phyloP scores from a whole-genome alignment of 768 basidiomycete species.

The Suillus paluster region DNA sequence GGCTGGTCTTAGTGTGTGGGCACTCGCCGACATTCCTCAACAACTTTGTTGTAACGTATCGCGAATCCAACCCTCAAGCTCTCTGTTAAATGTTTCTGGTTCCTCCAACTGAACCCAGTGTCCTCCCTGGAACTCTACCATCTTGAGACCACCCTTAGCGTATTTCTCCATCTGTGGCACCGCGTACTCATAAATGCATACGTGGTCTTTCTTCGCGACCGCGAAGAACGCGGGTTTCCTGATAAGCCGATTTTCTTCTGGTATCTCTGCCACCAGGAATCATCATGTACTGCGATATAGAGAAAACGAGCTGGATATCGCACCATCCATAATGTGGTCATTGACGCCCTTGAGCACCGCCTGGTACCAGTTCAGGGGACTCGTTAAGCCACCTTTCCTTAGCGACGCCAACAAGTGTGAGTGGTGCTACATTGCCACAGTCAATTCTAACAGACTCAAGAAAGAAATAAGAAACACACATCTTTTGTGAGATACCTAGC shows the following conservation, averaged over 20 bases:
- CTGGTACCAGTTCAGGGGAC: conserved; percentile 44
- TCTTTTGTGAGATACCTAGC: conserved; percentile 40
- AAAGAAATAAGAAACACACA: conserved; percentile 13
- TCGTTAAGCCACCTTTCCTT: conserved; percentile 34
- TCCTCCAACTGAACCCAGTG: conserved; percentile 45
- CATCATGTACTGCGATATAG: conserved; percentile 1
- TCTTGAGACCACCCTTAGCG: conserved; percentile 30
- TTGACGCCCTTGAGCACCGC: conserved; percentile 33
- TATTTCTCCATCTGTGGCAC: conserved; percentile 29
- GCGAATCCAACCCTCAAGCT: conserved; percentile 39
- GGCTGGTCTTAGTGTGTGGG: no score
- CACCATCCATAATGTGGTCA: conserved; percentile 32
- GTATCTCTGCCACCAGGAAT: conserved; percentile 18
- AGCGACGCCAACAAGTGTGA: conserved; percentile 33
- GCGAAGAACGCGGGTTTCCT: conserved; percentile 44
- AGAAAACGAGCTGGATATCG: conserved; percentile 3
- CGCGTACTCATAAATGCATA: conserved; percentile 32
- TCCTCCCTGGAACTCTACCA: conserved; percentile 39
- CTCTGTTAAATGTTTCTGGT: conserved; percentile 38
- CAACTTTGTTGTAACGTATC: conserved; percentile 16
- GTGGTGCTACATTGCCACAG: conserved; percentile 26
- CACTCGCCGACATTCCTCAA: neutral
- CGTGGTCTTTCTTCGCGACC: conserved; percentile 38
- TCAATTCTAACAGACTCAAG: conserved; percentile 7
- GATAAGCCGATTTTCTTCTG: conserved; percentile 31